Base-by-base conservation (phyloP, 2,329 filamentous ascomycete genomes). In the Parastagonospora nodorum region DNA sequence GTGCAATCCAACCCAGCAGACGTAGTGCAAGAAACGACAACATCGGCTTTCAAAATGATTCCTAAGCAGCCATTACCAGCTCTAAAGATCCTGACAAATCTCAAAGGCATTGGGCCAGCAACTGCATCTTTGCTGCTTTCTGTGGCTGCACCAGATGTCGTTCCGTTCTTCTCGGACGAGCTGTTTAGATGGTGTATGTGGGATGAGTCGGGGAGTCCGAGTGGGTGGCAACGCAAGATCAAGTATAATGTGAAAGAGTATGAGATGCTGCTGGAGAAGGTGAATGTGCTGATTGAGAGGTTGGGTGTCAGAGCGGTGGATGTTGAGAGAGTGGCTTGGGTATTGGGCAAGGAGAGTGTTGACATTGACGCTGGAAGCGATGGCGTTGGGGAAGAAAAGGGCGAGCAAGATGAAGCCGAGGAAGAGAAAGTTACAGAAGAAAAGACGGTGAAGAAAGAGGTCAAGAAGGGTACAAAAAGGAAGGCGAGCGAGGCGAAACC, bases 101-200 rank as follows among this genome's bases (percentile, higher is more conserved):
- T 94, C n/a, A 86, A 80, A 56, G 90, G 90, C 30, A 84, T 95
- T 54, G 90, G 90, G 0, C 89, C 90, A 1, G 90, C 90, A 7
- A 93, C 89, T 0, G 89, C 88, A 0, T 90, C 88, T 1, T 81
- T 94, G 29, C 74, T 93, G 1, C 79, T 94, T 2, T 82, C 86
- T 4, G 83, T 88, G 4, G 82, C 85, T 57, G 80, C 85, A 52
- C 81, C 86, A 0, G 71, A 77, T 0, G 73, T 75, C 10, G 78
- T 86, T 42, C 81, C 89, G 1, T 93, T 93, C 78, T 93, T 93
- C 74, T 88, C 86, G 2, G 90, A 95, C 65, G 90, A 94, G 72
- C 80, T 87, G 3, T 93, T 86, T 66, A 82, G 86, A 58, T 93
- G 88, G 88, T 74, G 88, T 5, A 83, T 83, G 63, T 83, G 82